These are phyloP conservation scores for Neofusicoccum sp. DNA, from an alignment of 2,329 filamentous ascomycete genomes.

Conservation along the genomic window DNA sequence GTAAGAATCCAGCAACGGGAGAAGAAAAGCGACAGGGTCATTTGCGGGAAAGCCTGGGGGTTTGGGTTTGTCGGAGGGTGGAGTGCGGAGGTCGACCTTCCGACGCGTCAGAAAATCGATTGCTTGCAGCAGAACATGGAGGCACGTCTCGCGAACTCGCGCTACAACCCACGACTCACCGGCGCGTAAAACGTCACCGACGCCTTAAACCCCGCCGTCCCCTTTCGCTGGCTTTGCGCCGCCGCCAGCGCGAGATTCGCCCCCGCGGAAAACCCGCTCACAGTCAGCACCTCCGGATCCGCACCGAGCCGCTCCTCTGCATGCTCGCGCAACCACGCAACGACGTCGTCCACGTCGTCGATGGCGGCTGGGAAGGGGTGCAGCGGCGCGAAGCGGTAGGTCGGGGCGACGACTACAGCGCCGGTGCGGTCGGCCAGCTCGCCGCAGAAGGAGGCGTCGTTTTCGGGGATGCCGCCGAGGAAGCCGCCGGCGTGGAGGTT, in stretches of 20 bases:
- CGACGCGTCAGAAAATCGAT: no score
- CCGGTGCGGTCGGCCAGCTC: slow-evolving; percentile 43
- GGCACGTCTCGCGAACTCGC: no score
- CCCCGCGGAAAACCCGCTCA: slow-evolving; percentile 50
- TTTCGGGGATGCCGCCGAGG: slow-evolving; percentile 48
- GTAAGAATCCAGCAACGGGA: slow-evolving; percentile 48
- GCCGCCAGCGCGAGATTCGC: slow-evolving; percentile 47
- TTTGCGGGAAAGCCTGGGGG: not conserved
- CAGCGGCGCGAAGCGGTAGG: slow-evolving; percentile 48
- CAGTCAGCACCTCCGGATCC: slow-evolving; percentile 46
- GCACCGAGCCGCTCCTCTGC: slow-evolving; percentile 30
- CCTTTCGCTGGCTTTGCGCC: slow-evolving; percentile 9
- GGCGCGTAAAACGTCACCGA: slow-evolving; percentile 44
- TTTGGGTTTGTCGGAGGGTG: not conserved
- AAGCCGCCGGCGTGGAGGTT: slow-evolving; percentile 51
- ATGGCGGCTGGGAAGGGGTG: slow-evolving; percentile 45
- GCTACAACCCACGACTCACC: not conserved
- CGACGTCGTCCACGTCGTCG: slow-evolving; percentile 49
- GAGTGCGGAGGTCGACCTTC: slow-evolving; percentile 21
- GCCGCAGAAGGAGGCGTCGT: slow-evolving; percentile 38
- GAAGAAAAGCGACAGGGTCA: not conserved
- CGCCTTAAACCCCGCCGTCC: slow-evolving; percentile 21
- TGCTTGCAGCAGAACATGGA: no score
- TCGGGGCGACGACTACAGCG: slow-evolving; percentile 42
- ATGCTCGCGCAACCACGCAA: slow-evolving; percentile 40